These are phyloP conservation scores for Picochlorum costavermella DNA, from an alignment of 139 green algal species.

Conservation along the genomic window DNA sequence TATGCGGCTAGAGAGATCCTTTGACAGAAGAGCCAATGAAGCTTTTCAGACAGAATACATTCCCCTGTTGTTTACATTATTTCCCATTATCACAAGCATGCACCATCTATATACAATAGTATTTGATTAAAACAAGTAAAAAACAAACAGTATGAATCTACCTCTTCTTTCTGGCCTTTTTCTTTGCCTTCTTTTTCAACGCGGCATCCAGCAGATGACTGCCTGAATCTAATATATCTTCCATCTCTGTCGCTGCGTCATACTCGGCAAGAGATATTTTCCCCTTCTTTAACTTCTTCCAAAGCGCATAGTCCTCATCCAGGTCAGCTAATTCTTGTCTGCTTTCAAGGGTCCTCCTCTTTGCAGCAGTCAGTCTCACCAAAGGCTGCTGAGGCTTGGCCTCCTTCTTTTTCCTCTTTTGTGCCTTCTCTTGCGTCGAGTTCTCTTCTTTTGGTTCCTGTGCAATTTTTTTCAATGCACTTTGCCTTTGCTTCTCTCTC, in stretches of 20 bases:
- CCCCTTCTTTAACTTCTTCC: constrained; percentile 66
- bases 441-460: constrained; percentile 5
- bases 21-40: too few relatives aligned
- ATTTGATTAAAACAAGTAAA: too few relatives aligned
- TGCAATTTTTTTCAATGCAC: constrained; percentile 27
- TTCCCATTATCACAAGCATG: too few relatives aligned
- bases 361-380: constrained; percentile 49
- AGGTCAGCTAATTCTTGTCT: constrained; percentile 63
- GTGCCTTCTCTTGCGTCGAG: constrained; percentile 21
- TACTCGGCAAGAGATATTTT: constrained; percentile 38
- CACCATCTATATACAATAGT: too few relatives aligned
- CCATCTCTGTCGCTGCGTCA: constrained; percentile 10
- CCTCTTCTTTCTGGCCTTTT: background rate
- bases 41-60: too few relatives aligned
- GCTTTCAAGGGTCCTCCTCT: constrained; percentile 58
- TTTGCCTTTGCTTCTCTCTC: constrained; percentile 78
- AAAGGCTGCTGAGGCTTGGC: background rate
- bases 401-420: constrained; percentile 61
- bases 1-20: too few relatives aligned
- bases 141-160: too few relatives aligned
- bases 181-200: constrained; percentile 4
- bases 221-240: background rate
- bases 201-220: background rate
- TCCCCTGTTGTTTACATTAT: too few relatives aligned
- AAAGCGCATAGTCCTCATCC: constrained; percentile 60